Evolutionary conservation across 2,329 filamentous ascomycete species (phyloP).

Genomic region (Neofusicoccum kwambonambiense): DNA sequence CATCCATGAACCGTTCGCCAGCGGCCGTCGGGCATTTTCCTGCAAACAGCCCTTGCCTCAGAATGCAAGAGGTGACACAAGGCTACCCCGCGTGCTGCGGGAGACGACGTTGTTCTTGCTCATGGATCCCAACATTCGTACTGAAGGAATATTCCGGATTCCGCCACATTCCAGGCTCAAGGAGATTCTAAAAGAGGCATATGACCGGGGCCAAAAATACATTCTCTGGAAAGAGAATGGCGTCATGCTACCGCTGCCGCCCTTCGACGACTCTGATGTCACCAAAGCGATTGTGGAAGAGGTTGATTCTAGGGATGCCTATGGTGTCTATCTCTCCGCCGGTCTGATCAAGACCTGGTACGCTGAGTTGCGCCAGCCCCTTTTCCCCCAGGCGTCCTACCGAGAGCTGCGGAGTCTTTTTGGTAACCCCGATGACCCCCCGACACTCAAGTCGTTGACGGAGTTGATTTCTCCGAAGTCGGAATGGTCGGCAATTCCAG

Average conservation of each 20-base stretch:
- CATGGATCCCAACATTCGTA: constrained; percentile 46
- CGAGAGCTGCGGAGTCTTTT: constrained; percentile 45
- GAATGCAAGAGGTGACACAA: constrained; percentile 43
- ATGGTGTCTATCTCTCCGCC: constrained; percentile 54
- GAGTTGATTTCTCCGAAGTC: constrained; percentile 48
- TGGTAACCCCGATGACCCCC: constrained; percentile 37
- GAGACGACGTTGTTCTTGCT: constrained; percentile 55
- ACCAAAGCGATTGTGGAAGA: constrained; percentile 46
- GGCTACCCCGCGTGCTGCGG: constrained; percentile 52
- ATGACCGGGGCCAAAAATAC: constrained; percentile 55
- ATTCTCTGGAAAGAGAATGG: constrained; percentile 52
- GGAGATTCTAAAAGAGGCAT: constrained; percentile 54
- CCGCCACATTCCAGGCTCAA: constrained; percentile 51
- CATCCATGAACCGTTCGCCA: constrained; percentile 49
- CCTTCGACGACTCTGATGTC: constrained; percentile 32
- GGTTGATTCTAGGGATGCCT: constrained; percentile 50
- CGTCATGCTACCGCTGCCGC: constrained; percentile 32
- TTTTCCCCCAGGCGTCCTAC: constrained; percentile 52
- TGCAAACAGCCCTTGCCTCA: constrained; percentile 49
- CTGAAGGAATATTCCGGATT: constrained; percentile 55
- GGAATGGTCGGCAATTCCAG: constrained; percentile 46
- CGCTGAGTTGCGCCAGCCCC: constrained; percentile 50
- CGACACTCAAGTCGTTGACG: constrained; percentile 43
- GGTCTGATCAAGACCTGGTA: constrained; percentile 58
- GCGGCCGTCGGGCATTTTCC: constrained; percentile 47